Base-by-base conservation (phyloP, 768 basidiomycete genomes). In the Trametes punicea region DNA sequence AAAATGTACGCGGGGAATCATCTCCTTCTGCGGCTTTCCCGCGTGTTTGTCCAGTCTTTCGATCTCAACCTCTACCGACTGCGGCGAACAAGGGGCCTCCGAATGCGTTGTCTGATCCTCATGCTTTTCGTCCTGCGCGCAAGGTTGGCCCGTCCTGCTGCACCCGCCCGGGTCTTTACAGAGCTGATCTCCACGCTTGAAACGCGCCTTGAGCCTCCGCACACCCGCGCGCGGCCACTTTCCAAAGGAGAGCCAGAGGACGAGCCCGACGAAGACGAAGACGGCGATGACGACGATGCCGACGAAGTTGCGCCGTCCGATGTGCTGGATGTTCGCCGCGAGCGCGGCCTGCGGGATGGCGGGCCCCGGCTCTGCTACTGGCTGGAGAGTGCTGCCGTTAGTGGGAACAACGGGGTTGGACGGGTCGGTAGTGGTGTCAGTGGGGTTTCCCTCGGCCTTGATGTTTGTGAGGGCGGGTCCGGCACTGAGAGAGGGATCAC, bases 181-280 rank as follows among this genome's bases (percentile, higher is more conserved):
- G 39, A 31, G 44, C 41, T 27, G 39, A 31, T 42, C 18, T 1
- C 38, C 38, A 26, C 30, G 45, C 25, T 26, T 16, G 36, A 55
- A 6, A 34, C 54, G 29, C 39, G 26, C 57, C 9, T 60, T 50
- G 13, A 64, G 39, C 31, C 59, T 56, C 26, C 46, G 40, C 42
- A 52, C 10, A 23, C 46, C 39, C 27, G 27, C 18, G 33, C 52
- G 58, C 34, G 65, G 60, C 63, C 64, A 65, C 54, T 62, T 57
- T 34, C 63, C 64, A 40, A 68, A 65, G 39, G 60, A 53, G 51
- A 67, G 51, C 64, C 64, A 67, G 48, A 71, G 67, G 18, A 44
- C 52, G 60, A 63, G 41, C 8, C 56, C 66, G 47, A 68, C 57
- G 50, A 64, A 36, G 55, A 62, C 62, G 54, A 70, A 54, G 10